phyloP scores from a whole-genome alignment of 371 early-diverging fungal species.

The Globomyces sp. region DNA sequence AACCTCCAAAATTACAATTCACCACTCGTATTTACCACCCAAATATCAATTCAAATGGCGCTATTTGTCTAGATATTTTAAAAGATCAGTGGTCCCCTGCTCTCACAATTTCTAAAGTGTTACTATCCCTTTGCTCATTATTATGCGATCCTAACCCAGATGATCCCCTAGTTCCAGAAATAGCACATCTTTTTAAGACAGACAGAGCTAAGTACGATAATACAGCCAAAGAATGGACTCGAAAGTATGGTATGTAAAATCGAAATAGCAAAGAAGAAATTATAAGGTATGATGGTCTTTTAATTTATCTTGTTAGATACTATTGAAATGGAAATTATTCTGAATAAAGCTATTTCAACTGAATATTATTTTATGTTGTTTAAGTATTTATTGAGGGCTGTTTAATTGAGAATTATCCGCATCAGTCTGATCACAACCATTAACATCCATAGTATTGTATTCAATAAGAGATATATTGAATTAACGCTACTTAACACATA shows the following conservation, averaged over 20 bases:
- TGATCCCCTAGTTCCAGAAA: conserved; percentile 95
- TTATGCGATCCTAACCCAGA: conserved; percentile 99
- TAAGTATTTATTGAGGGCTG: no score
- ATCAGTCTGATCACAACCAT: no score
- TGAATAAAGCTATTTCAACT: no score
- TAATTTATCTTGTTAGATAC: no score
- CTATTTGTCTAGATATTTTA: conserved; percentile 98
- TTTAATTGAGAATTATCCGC: no score
- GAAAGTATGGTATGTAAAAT: conserved; percentile 51
- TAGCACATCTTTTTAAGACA: conserved; percentile 94
- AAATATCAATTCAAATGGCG: conserved; percentile 98
- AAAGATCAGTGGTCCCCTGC: conserved; percentile 99
- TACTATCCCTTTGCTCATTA: conserved; percentile 95
- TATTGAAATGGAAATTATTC: no score
- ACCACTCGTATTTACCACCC: conserved; percentile 98
- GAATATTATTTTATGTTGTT: no score
- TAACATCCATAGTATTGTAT: no score
- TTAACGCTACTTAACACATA: no score
- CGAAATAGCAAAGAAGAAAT: no score
- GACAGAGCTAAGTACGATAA: conserved; percentile 85
- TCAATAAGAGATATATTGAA: no score
- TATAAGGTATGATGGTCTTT: no score
- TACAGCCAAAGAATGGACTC: conserved; percentile 92
- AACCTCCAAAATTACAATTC: conserved; percentile 98
- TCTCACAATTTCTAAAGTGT: conserved; percentile 95